Percentiles rank a stretch among this genome's conserved stretches.
Conservation (phyloP, 805 yeast genomes). For the Metschnikowia bowlesiae region DNA sequence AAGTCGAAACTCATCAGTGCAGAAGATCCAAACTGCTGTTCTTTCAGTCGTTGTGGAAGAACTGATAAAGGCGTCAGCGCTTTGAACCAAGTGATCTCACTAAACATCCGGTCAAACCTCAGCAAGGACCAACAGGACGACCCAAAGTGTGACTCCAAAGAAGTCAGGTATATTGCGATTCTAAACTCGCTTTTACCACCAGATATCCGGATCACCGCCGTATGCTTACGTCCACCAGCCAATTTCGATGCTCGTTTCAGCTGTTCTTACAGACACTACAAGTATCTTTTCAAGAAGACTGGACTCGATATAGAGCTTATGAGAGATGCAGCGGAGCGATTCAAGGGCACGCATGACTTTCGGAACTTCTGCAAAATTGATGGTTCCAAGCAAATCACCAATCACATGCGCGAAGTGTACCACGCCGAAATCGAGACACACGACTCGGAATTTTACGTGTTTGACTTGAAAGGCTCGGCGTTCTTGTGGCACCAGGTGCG, state of each 20-base stretch:
- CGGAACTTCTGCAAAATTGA: constrained; percentile 93
- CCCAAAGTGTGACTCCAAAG: constrained; percentile 55
- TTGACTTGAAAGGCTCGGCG: constrained; percentile 82
- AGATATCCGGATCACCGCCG: constrained; percentile 78
- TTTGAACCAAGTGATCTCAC: constrained; percentile 86
- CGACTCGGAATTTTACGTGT: constrained; percentile 50
- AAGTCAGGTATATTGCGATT: constrained; percentile 70
- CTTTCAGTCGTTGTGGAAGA: constrained; percentile 88
- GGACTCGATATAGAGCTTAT: constrained; percentile 61
- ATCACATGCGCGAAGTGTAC: constrained; percentile 62
- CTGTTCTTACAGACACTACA: constrained; percentile 80
- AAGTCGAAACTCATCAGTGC: constrained; percentile 62
- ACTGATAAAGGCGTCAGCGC: constrained; percentile 98
- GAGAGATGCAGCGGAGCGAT: constrained; percentile 60
- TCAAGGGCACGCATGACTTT: constrained; percentile 80
- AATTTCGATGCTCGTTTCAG: constrained; percentile 91
- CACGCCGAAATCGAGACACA: constrained; percentile 44
- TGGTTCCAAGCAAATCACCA: constrained; percentile 87
- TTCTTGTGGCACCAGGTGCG: constrained; percentile 98
- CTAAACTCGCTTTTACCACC: constrained; percentile 74
- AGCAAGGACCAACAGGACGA: constrained; percentile 57
- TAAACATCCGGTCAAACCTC: constrained; percentile 68
- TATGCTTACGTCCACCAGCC: constrained; percentile 77
- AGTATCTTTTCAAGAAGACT: constrained; percentile 63
- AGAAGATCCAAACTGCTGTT: constrained; percentile 55